A percentile compares a stretch with the other conserved stretches of the same genome.
phyloP scores from a whole-genome alignment of 179 eudicot species.

The Beta lomatogona region DNA sequence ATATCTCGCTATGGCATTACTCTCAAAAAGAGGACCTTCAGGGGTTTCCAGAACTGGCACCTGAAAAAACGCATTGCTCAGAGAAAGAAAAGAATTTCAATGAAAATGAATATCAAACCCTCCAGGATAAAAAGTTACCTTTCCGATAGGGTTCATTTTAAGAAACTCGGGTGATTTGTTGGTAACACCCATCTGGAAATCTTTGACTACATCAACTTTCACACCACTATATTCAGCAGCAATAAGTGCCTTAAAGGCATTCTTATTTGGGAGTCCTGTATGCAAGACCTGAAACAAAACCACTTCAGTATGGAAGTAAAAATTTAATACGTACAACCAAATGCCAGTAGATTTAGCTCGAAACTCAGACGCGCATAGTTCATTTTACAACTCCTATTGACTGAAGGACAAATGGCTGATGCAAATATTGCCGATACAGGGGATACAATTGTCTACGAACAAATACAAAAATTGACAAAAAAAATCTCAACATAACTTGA shows the following conservation, averaged over 20 bases:
- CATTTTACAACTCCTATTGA: background rate
- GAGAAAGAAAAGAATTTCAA: background rate
- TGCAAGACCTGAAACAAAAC: slow-evolving; percentile 54
- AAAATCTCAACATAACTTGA: no score
- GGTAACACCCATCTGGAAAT: slow-evolving; percentile 84
- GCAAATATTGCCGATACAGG: background rate
- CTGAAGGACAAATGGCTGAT: background rate
- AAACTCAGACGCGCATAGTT: background rate
- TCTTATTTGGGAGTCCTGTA: slow-evolving; percentile 55
- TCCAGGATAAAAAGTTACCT: slow-evolving; percentile 41
- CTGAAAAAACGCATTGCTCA: slow-evolving; percentile 34
- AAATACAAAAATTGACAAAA: background rate
- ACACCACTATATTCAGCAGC: slow-evolving; percentile 81
- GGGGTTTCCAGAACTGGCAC: slow-evolving; percentile 86
- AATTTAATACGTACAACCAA: background rate
- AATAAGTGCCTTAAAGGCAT: slow-evolving; percentile 81
- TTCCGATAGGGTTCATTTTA: slow-evolving; percentile 90
- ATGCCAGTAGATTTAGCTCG: background rate
- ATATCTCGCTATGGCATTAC: slow-evolving; percentile 84
- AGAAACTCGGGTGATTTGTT: slow-evolving; percentile 85
- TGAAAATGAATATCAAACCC: background rate
- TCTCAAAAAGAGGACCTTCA: slow-evolving; percentile 71
- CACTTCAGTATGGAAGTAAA: background rate
- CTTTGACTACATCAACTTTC: slow-evolving; percentile 50
- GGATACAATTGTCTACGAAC: no score